Percentiles rank a stretch among this genome's conserved stretches.
These are phyloP conservation scores for Clarireedia homoeocarpa DNA, from an alignment of 2,329 filamentous ascomycete genomes.

Conservation along the genomic window DNA sequence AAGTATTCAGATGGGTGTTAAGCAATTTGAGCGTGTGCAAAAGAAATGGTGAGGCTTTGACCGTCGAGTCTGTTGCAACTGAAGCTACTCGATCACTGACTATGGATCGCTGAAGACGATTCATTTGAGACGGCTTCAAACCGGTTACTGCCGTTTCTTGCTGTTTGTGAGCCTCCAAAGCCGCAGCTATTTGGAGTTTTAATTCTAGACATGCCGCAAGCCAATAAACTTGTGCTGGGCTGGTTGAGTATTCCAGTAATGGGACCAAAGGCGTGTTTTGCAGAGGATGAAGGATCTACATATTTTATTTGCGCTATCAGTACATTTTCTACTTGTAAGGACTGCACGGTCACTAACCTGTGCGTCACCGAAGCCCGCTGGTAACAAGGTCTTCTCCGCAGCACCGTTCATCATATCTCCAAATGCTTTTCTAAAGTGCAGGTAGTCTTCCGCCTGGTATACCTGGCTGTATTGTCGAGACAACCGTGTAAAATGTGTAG, in stretches of 20 bases:
- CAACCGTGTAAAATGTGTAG: background rate
- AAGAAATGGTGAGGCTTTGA: conserved; percentile 45
- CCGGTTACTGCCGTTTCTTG: conserved; percentile 38
- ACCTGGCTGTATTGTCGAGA: conserved; percentile 18
- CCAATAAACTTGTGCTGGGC: conserved; percentile 36
- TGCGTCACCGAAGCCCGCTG: conserved; percentile 31
- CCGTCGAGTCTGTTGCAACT: conserved; percentile 54
- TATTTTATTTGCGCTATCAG: conserved; percentile 27
- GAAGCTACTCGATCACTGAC: conserved; percentile 46
- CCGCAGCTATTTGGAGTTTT: conserved; percentile 36
- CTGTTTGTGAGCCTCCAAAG: conserved; percentile 35
- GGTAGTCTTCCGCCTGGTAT: conserved; percentile 18
- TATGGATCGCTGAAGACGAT: conserved; percentile 52
- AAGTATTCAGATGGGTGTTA: conserved; percentile 36
- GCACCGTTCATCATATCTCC: conserved; percentile 20
- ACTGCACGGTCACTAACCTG: conserved; percentile 36
- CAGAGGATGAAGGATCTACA: conserved; percentile 50
- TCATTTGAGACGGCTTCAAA: conserved; percentile 43
- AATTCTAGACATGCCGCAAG: conserved; percentile 45
- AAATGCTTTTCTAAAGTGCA: conserved; percentile 19
- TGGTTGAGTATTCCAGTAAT: conserved; percentile 35
- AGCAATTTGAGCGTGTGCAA: conserved; percentile 35
- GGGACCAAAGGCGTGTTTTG: conserved; percentile 48
- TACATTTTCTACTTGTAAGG: conserved; percentile 24
- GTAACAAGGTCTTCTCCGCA: conserved; percentile 17